Base-by-base conservation (phyloP, 345 rosid genomes). In the Theobroma cacao region DNA sequence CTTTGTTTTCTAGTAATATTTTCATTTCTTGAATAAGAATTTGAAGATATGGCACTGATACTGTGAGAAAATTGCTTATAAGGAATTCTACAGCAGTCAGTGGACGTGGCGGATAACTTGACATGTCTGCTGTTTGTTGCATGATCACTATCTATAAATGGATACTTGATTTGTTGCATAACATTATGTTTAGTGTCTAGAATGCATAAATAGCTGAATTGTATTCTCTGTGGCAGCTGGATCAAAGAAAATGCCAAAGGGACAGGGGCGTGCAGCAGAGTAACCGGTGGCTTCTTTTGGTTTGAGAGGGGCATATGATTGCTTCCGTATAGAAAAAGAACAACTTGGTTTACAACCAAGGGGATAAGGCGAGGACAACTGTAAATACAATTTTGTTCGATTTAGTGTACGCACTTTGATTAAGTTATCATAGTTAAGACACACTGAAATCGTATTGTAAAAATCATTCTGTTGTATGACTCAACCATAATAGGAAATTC, bases 241-340 rank as follows among this genome's bases (percentile, higher is more conserved):
- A 30, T 83, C 97, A 17, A 95, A 93, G 91, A 92, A 95, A 83
- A 87, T 91, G 96, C 99, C 98, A 11, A 87, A 87, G 75, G 96
- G 93, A 58, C 72, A 41, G 31, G 92, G 90, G 26, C 85, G 69
- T 7, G 88, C 84, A 10, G 38, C 78, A 28, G 60, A 74, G 47
- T 41, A 67, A 65, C 40, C 56, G 18, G 9, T 18, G 15, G n/a
- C 45, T 50, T 47, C 15, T 41, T 61, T 26, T 43, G 2, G 17
- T 28, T 62, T 7, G 9, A 74, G 22, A 56, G 12, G 22, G 65
- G 11, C 24, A 1, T 36, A 9, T 8, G 24, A 74, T 24, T 36
- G 30, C 33, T 34, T 17, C 2, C 7, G 11, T 14, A 30, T 2
- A 33, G 28, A n/a, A 20, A 72, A n/a, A 20, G 41, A 72, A 1